Evolutionary conservation across 73 alveolate genomes (phyloP).

Genomic region (Paraurostyla sp.): DNA sequence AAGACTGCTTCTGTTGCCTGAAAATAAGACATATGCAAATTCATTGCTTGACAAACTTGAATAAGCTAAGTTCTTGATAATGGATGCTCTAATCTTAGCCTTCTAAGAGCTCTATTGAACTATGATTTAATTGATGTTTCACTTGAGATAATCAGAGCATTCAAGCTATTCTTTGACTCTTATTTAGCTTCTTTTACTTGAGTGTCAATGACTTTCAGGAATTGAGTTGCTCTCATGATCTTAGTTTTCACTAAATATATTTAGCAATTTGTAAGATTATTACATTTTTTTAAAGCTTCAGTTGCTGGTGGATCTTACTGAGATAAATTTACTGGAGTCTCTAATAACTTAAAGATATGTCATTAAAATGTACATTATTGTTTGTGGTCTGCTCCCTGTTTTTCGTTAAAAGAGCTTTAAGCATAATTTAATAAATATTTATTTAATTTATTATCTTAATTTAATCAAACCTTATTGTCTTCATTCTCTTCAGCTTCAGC

Average conservation of each 20-base stretch:
- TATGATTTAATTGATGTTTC: slow-evolving; percentile 23
- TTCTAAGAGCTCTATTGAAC: slow-evolving; percentile 8
- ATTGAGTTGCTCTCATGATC: slow-evolving; percentile 30
- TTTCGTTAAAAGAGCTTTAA: slow-evolving; percentile 1
- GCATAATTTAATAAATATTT: not conserved
- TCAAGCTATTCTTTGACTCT: slow-evolving; percentile 1
- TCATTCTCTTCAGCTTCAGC: slow-evolving; percentile 12
- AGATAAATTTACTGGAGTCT: too few relatives aligned
- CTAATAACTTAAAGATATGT: not conserved
- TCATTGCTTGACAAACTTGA: not conserved
- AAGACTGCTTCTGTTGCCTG: slow-evolving; percentile 58
- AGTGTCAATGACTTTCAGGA: not conserved
- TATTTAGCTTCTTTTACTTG: slow-evolving; percentile 2
- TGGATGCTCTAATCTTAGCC: slow-evolving; percentile 26
- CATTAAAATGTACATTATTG: not conserved
- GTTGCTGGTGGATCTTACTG: too few relatives aligned
- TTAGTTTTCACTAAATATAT: not conserved
- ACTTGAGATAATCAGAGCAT: not conserved
- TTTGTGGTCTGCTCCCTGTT: not conserved
- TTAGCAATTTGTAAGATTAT: too few relatives aligned
- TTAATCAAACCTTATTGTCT: not conserved
- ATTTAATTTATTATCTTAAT: not conserved
- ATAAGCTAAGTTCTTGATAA: not conserved
- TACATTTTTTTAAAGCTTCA: too few relatives aligned
- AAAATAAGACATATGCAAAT: slow-evolving; percentile 32